Percentiles rank a stretch among this genome's conserved stretches.
These are phyloP conservation scores for Castanopsis chinensis DNA, from an alignment of 306 rosid species.

Conservation along the genomic window DNA sequence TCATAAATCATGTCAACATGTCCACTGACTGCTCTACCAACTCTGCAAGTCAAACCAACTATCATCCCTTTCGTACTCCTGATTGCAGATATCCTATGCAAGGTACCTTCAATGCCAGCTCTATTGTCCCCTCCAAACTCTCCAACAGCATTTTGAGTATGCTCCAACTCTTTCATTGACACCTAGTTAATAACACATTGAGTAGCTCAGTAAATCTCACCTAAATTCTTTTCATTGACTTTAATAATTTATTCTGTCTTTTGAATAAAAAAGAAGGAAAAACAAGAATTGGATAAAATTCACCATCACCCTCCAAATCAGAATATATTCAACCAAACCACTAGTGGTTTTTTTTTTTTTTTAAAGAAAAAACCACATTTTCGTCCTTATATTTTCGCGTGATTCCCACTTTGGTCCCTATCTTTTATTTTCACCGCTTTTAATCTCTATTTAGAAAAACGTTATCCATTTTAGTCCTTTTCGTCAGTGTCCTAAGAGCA, in stretches of 20 bases:
- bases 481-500: too few relatives aligned
- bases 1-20: conserved; percentile 62
- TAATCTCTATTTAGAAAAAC: too few relatives aligned
- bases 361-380: too few relatives aligned
- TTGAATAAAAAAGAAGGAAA: background rate
- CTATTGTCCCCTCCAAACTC: conserved; percentile 70
- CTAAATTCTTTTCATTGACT: background rate
- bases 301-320: background rate
- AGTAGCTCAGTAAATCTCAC: background rate
- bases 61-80: conserved; percentile 57
- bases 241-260: background rate
- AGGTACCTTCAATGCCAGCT: conserved; percentile 75
- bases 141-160: conserved; percentile 61
- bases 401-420: too few relatives aligned
- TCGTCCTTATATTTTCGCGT: too few relatives aligned
- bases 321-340: background rate
- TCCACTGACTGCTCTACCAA: conserved; percentile 65
- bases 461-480: too few relatives aligned
- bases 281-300: background rate
- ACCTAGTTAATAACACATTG: conserved; percentile 45
- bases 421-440: too few relatives aligned
- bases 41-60: conserved; percentile 69
- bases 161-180: conserved; percentile 59
- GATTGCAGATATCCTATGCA: conserved; percentile 73
- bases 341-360: background rate